phyloP scores from a whole-genome alignment of 768 basidiomycete species.

The Postia placenta region DNA sequence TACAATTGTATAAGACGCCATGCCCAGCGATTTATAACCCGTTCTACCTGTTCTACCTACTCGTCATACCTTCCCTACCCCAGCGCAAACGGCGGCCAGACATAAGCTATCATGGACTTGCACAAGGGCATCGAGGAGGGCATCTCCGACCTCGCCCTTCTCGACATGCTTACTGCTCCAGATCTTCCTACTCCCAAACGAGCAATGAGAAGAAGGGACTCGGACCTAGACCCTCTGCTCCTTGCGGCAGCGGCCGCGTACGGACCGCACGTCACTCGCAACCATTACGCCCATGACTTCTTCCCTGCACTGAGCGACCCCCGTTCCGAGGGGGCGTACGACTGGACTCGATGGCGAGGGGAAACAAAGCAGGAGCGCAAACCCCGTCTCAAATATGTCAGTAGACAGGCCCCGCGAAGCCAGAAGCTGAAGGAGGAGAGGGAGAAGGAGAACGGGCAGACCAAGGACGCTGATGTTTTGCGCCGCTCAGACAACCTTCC shows the following conservation, averaged over 20 bases:
- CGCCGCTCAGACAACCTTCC: slow-evolving; percentile 33
- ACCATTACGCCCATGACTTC: slow-evolving; percentile 82
- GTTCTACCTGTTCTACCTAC: background rate
- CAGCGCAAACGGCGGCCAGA: background rate
- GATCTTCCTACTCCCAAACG: slow-evolving; percentile 30
- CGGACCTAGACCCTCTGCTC: slow-evolving; percentile 71
- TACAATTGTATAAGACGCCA: background rate
- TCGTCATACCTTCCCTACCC: background rate
- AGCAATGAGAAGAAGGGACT: slow-evolving; percentile 55
- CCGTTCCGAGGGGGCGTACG: slow-evolving; percentile 46
- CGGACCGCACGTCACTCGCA: slow-evolving; percentile 73
- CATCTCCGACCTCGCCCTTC: slow-evolving; percentile 52
- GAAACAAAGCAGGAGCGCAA: slow-evolving; percentile 37
- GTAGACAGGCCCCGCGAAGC: slow-evolving; percentile 69
- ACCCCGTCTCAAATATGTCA: slow-evolving; percentile 51
- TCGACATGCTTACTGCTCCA: slow-evolving; percentile 54
- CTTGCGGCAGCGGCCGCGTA: slow-evolving; percentile 73
- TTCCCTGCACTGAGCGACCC: slow-evolving; percentile 53
- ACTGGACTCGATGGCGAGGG: slow-evolving; percentile 51
- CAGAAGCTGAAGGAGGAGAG: slow-evolving; percentile 39
- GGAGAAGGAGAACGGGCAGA: slow-evolving; percentile 48
- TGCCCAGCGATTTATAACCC: background rate
- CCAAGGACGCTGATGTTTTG: slow-evolving; percentile 32
- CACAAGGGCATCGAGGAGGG: slow-evolving; percentile 13
- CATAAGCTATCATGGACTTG: background rate